Conservation (phyloP, 1,139 yeast species). For the Taiozyma sp. region DNA sequence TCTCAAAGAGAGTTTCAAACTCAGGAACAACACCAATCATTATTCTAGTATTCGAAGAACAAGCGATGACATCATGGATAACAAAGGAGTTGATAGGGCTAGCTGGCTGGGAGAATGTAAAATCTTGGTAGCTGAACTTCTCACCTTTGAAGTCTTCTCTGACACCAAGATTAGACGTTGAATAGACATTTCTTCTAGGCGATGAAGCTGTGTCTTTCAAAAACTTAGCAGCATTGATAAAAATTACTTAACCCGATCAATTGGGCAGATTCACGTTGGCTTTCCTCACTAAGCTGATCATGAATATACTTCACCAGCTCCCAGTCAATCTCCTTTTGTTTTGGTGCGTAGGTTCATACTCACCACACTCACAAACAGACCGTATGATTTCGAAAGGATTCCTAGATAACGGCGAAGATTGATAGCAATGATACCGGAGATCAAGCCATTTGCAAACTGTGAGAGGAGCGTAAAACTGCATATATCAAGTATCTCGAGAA, state of each 20-base stretch:
- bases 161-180: not conserved
- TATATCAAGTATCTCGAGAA: not conserved
- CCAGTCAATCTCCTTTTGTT: not conserved
- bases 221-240: not conserved
- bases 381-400: not conserved
- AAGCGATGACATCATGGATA: not conserved
- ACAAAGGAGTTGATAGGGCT: not conserved
- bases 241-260: not conserved
- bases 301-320: not conserved
- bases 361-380: not conserved
- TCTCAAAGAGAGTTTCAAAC: not conserved
- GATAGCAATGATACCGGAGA: not conserved
- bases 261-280: not conserved
- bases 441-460: not conserved
- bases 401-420: not conserved
- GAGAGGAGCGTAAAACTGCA: not conserved
- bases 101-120: slow-evolving; percentile 1
- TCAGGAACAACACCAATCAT: slow-evolving; percentile 1
- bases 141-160: not conserved
- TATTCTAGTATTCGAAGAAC: not conserved
- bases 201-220: not conserved
- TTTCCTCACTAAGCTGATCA: not conserved
- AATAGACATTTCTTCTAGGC: not conserved
- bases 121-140: not conserved
- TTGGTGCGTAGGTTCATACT: not conserved